These are phyloP conservation scores for Monotropa hypopitys DNA, from an alignment of 179 eudicot genomes.

Conservation along the genomic window DNA sequence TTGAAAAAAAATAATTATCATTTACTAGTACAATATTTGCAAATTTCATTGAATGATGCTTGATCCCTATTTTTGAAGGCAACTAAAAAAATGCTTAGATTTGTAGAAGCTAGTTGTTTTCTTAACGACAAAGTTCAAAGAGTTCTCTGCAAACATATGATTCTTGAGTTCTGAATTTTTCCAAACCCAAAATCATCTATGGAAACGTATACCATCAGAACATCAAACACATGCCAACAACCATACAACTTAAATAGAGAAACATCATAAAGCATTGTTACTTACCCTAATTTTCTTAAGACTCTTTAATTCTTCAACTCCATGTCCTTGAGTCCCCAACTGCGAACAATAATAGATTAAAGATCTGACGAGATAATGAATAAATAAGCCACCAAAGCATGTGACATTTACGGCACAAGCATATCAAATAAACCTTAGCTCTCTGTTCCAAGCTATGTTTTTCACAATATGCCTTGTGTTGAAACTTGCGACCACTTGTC, in stretches of 20 bases:
- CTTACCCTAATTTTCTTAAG: slow-evolving; percentile 88
- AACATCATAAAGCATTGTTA: slow-evolving; percentile 6
- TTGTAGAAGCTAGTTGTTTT: not conserved
- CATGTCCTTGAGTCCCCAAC: slow-evolving; percentile 73
- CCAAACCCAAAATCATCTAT: not conserved
- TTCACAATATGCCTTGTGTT: slow-evolving; percentile 84
- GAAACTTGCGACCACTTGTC: slow-evolving; percentile 58
- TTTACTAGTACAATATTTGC: not conserved
- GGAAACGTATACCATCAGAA: not conserved
- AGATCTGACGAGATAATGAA: not conserved
- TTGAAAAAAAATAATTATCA: too few relatives aligned
- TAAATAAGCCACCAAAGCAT: slow-evolving; percentile 4
- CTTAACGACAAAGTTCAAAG: not conserved
- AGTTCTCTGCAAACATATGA: not conserved
- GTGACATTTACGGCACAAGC: slow-evolving; percentile 1
- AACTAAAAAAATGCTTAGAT: not conserved
- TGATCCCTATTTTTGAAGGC: not conserved
- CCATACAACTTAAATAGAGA: not conserved
- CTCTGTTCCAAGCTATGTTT: slow-evolving; percentile 85
- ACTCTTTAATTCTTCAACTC: slow-evolving; percentile 66
- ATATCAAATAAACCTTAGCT: slow-evolving; percentile 45
- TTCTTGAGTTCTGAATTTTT: not conserved
- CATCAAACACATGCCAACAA: not conserved
- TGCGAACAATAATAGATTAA: slow-evolving; percentile 15
- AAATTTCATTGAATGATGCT: not conserved